Evolutionary conservation across 108 stramenopile genomes (phyloP), one percentile per base, ranked within the genome.

Genomic region (Cyclostephanos tholiformis): DNA sequence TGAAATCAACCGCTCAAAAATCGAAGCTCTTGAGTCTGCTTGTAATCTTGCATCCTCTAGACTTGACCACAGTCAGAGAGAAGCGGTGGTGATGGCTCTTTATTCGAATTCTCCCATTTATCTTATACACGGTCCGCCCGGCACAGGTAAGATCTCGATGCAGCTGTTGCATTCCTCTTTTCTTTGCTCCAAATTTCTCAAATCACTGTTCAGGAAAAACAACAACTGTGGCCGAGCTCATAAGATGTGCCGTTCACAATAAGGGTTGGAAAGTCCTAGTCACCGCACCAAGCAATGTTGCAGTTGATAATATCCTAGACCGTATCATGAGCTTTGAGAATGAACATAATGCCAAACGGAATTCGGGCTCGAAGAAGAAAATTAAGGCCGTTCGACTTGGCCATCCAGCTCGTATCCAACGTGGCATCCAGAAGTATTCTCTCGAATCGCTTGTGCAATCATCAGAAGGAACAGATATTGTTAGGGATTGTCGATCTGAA

Each of bases 271-370:
- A 86, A 71, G 93, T 99, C 2, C 84, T 99, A 46, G 97, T 98
- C 8, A 90, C 95, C 22, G 98, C 98, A 51, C 98, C 98, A n/a
- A 97, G 95, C 64, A 99, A 99, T 87, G 96, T 99, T 27, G 98
- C 98, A 8, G 98, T 99, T 6, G 99, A 99, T 74, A 98, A 98
- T 76, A 76, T 99, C 9, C 72, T 98, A 49, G 93, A 97, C 72
- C 86, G 96, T 4, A 80, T 99, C 14, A 94, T 88, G 50, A 29
- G 26, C 30, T n/a, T 79, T 27, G 75, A 75, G 27, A 65, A 65
- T 41, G 72, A 74, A 36, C 66, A 65, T 38, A 58, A 11, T 41
- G 44, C 26, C 41, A 61, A 67, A 66, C 46, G 66, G 35, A 72
- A 65, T 56, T 39, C 41, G 56, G 50, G 51, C 30, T 44, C 64